These are phyloP conservation scores for Endocarpon pusillum DNA, from an alignment of 495 filamentous ascomycete genomes.

Conservation along the genomic window DNA sequence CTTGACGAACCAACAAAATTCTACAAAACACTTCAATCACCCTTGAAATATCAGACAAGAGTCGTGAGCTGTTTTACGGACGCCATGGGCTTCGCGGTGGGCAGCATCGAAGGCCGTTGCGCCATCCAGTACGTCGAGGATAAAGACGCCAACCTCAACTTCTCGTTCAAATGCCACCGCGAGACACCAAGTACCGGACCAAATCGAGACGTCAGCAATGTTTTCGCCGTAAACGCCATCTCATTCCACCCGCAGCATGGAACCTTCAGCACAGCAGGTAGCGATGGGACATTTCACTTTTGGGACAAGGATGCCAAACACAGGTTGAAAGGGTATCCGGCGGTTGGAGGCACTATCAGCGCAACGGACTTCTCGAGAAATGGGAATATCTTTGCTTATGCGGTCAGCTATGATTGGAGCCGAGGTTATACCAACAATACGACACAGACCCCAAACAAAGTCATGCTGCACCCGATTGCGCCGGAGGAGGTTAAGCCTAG, in stretches of 20 bases:
- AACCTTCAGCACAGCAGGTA: slow-evolving; percentile 80
- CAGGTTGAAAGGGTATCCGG: slow-evolving; percentile 74
- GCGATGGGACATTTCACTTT: slow-evolving; percentile 78
- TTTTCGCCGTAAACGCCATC: slow-evolving; percentile 80
- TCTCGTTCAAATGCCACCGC: slow-evolving; percentile 89
- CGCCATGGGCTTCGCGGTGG: slow-evolving; percentile 68
- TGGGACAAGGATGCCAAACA: slow-evolving; percentile 85
- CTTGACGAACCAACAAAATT: slow-evolving; percentile 59
- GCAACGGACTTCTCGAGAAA: slow-evolving; percentile 59
- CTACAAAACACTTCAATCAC: slow-evolving; percentile 69
- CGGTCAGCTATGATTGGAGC: slow-evolving; percentile 88
- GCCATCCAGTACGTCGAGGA: slow-evolving; percentile 82
- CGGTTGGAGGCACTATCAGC: slow-evolving; percentile 63
- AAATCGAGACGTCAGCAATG: slow-evolving; percentile 52
- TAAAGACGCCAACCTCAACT: slow-evolving; percentile 65
- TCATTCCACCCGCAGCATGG: slow-evolving; percentile 75
- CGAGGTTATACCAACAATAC: slow-evolving; percentile 68
- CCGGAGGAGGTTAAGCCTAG: slow-evolving; percentile 70
- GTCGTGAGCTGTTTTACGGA: slow-evolving; percentile 74
- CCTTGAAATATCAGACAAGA: slow-evolving; percentile 76
- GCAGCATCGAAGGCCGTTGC: slow-evolving; percentile 78
- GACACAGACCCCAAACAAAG: slow-evolving; percentile 53
- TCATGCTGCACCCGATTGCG: slow-evolving; percentile 68
- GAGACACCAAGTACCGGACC: slow-evolving; percentile 47
- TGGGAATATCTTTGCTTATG: slow-evolving; percentile 76